A percentile compares a stretch with the other conserved stretches of the same genome.
These are phyloP conservation scores for Trapa incisa DNA, from an alignment of 345 rosid species.

Conservation along the genomic window DNA sequence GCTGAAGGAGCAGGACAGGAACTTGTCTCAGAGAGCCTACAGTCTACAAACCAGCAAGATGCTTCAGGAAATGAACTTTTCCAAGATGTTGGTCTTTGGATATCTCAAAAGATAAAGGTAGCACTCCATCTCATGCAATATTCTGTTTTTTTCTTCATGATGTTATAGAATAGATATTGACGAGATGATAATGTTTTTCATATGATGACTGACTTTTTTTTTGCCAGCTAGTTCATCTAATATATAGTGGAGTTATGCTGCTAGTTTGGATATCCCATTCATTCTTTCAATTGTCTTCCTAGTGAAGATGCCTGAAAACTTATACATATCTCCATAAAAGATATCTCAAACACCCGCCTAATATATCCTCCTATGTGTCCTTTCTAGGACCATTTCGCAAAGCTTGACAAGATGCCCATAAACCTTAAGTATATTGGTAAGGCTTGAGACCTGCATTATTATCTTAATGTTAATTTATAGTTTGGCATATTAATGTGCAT, in stretches of 20 bases:
- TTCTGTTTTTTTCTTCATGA: not conserved
- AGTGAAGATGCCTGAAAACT: not conserved
- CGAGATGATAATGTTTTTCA: not conserved
- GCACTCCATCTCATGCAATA: not conserved
- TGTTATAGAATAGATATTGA: not conserved
- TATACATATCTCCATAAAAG: not conserved
- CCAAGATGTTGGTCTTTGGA: slow-evolving; percentile 73
- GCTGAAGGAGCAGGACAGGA: slow-evolving; percentile 96
- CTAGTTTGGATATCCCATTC: not conserved
- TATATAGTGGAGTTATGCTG: not conserved
- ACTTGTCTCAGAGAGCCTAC: slow-evolving; percentile 42
- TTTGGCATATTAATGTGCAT: not conserved
- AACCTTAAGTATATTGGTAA: slow-evolving; percentile 83
- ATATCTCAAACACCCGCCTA: not conserved
- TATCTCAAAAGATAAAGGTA: slow-evolving; percentile 63
- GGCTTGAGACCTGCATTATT: not conserved
- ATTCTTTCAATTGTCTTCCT: not conserved
- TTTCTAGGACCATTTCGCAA: slow-evolving; percentile 52
- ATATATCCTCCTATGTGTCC: not conserved
- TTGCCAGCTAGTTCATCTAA: not conserved
- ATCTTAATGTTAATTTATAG: slow-evolving; percentile 1
- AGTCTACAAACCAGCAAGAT: slow-evolving; percentile 38
- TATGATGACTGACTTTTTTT: not conserved
- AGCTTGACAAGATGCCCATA: slow-evolving; percentile 30
- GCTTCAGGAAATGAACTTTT: slow-evolving; percentile 78